phyloP scores from a whole-genome alignment of 495 filamentous ascomycete genomes.

The Collariella sp. region DNA sequence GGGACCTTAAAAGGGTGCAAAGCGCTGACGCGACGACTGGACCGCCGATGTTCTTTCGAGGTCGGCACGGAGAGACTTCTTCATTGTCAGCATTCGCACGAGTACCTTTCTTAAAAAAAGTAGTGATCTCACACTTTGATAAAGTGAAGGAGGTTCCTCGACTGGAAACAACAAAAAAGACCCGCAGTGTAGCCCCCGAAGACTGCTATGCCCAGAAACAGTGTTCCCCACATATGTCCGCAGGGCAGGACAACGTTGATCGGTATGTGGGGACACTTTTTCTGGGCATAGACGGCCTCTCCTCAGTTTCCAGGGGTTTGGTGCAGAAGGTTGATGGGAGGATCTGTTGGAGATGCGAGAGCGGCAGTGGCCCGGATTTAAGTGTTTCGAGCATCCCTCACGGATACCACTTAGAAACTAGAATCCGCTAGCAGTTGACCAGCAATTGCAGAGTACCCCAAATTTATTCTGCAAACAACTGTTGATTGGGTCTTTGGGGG shows the following conservation, averaged over 20 bases:
- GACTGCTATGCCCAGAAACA: neutral
- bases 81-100: neutral
- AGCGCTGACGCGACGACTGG: neutral
- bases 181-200: neutral
- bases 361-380: neutral
- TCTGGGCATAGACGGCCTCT: neutral
- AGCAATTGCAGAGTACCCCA: neutral
- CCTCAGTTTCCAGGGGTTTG: neutral
- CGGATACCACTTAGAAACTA: neutral
- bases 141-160: neutral
- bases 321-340: neutral
- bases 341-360: neutral
- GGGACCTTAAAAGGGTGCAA: neutral
- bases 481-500: conserved; percentile 1
- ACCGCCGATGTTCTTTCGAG: neutral
- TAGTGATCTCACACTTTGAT: neutral
- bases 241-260: neutral
- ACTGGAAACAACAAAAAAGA: neutral
- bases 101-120: neutral
- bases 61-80: neutral
- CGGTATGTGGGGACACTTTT: neutral
- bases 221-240: neutral
- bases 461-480: neutral
- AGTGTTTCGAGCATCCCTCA: neutral
- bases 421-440: neutral